Percentiles rank a stretch among this genome's conserved stretches.
Evolutionary conservation across 73 alveolate species (phyloP).

Genomic region (Paramecium sonneborni): DNA sequence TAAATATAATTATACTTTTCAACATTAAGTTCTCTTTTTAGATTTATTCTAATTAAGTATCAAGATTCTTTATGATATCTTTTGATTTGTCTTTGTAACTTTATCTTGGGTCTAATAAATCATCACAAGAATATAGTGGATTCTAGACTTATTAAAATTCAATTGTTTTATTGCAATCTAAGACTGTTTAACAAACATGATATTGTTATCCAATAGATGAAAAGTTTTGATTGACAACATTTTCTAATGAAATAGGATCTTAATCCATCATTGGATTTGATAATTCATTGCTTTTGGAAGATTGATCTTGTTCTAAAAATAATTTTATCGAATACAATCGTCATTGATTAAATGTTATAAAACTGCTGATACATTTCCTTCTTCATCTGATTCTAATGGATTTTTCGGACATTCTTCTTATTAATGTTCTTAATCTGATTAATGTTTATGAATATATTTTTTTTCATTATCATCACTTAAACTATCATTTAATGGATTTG

Average conservation of each 20-base stretch:
- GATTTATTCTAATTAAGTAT: neutral
- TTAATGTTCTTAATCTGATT: neutral
- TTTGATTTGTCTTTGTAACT: neutral
- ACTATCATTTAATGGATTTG: constrained; percentile 8
- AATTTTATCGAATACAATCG: neutral
- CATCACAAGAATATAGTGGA: neutral
- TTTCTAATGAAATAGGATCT: neutral
- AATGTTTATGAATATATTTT: neutral
- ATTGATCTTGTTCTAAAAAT: neutral
- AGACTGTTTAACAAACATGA: neutral
- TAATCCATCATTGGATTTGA: neutral
- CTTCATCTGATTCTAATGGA: constrained; percentile 10
- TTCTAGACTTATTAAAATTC: neutral
- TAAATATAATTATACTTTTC: neutral
- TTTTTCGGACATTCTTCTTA: neutral
- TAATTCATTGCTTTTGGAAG: neutral
- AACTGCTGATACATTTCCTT: neutral
- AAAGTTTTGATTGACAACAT: neutral
- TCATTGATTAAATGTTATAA: neutral
- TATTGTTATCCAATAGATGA: neutral
- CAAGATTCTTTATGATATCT: neutral
- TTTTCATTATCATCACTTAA: neutral
- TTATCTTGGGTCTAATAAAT: neutral
- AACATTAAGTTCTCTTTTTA: neutral
- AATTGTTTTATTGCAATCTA: neutral